Conservation (phyloP, 2,329 filamentous ascomycete genomes). For the Cladorrhinum sp. region DNA sequence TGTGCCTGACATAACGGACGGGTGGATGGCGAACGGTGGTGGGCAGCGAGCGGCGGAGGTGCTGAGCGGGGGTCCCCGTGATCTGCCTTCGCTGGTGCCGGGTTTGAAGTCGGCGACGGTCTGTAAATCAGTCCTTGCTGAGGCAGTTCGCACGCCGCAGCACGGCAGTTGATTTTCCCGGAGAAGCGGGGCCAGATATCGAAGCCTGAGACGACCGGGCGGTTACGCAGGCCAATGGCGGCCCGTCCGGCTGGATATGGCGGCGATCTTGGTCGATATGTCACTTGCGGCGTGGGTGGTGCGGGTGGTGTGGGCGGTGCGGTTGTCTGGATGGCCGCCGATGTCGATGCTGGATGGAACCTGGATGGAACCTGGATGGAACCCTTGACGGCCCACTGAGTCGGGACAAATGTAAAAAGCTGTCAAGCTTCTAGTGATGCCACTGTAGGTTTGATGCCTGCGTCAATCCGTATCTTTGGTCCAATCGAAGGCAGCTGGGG, state of each 20-base stretch:
- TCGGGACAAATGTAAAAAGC: not conserved
- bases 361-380: not conserved
- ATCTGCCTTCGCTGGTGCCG: not conserved
- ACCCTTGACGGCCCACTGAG: not conserved
- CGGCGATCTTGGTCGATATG: not conserved
- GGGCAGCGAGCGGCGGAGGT: too few species aligned
- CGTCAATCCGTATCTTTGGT: not conserved
- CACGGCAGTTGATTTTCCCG: not conserved
- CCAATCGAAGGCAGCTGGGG: not conserved
- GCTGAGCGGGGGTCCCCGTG: not conserved
- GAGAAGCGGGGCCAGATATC: not conserved
- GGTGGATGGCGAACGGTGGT: not conserved
- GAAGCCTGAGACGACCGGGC: not conserved
- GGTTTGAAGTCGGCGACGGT: not conserved
- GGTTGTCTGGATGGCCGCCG: not conserved
- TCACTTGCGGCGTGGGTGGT: not conserved
- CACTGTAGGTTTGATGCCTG: too few species aligned
- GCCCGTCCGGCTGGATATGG: not conserved
- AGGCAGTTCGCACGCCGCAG: not conserved
- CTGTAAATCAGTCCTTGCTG: too few species aligned
- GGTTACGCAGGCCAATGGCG: not conserved
- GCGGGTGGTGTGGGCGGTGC: too few species aligned
- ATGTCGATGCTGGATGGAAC: not conserved
- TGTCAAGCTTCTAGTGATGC: not conserved
- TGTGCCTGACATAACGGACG: constrained; percentile 31